A percentile compares a stretch with the other conserved stretches of the same genome.
Evolutionary conservation across 2,329 filamentous ascomycete genomes (phyloP).

Genomic region (Eurotiales sp.): DNA sequence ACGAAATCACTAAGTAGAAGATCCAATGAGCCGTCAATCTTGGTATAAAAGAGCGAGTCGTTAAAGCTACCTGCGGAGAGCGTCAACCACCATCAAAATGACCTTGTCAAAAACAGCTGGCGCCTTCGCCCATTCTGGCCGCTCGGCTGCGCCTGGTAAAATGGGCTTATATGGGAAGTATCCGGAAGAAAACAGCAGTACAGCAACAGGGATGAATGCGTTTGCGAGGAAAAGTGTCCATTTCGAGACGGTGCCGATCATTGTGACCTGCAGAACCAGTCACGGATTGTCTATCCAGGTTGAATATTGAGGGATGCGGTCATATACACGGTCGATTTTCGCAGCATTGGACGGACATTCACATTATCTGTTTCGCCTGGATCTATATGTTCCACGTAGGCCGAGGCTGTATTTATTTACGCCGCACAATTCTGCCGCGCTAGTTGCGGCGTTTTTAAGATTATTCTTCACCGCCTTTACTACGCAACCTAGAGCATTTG

Average conservation of each 20-base stretch:
- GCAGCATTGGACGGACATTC: not conserved
- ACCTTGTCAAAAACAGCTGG: constrained; percentile 78
- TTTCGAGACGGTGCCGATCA: constrained; percentile 19
- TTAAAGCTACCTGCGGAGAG: constrained; percentile 68
- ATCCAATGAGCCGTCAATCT: constrained; percentile 13
- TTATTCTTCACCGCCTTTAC: constrained; percentile 1
- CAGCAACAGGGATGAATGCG: constrained; percentile 69
- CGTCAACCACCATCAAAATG: constrained; percentile 97
- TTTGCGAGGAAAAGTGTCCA: constrained; percentile 63
- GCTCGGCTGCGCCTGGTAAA: constrained; percentile 75
- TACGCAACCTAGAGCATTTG: no score
- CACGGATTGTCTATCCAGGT: not conserved
- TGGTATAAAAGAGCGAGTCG: not conserved
- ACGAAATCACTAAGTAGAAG: constrained; percentile 76
- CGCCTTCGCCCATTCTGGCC: constrained; percentile 54
- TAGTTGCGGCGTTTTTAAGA: not conserved
- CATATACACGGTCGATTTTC: not conserved
- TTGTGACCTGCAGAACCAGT: not conserved
- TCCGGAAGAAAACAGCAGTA: constrained; percentile 75
- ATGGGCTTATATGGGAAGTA: constrained; percentile 99
- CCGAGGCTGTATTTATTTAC: constrained; percentile 4
- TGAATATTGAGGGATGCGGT: not conserved
- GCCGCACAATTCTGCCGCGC: constrained; percentile 2
- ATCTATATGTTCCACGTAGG: not conserved
- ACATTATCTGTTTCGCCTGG: not conserved